Base-by-base conservation (phyloP, 2,329 filamentous ascomycete species). In the Fusarium acutatum region DNA sequence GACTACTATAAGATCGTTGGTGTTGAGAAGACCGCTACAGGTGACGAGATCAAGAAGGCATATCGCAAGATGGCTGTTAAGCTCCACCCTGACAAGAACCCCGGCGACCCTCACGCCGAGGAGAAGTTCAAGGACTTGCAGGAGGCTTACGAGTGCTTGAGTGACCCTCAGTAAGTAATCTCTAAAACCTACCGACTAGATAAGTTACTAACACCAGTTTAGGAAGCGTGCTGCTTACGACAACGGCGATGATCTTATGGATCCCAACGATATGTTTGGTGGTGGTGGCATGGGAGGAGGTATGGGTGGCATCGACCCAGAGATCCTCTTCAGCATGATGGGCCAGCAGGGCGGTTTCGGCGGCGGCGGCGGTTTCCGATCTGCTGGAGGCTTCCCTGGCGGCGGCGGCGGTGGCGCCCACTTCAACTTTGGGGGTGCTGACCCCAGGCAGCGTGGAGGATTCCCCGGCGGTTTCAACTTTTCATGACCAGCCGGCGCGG, bases 1-100 rank as follows among this genome's bases (percentile, higher is more conserved):
- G 96, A 99, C 80, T 98, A 97, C 85, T 99, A 99, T 87, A 98
- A 98, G 89, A 97, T 98, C 75, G 90, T 99, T 60, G 93, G 92
- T 11, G 86, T 99, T 14, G 87, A 93, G 65, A 98, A 98, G 87
- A 93, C 95, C 71, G 95, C 95, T 41, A 89, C 89, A 44, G 94
- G 97, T 28, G 87, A 87, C 64, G 91, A 96, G 61, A 96, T 99
- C 86, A 99, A 98, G 88, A 96, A 95, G 86, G 96, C 96, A 4
- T 99, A 99, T 86, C 91, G 96, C 75, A 97, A 96, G 84, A 88
- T 97, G 80, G 96, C 96, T 64, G 96, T 99, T 76, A 88, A 95
- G 74, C 93, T 97, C 81, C 96, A 99, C 82, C 96, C 96, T 6
- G 96, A 99, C 86, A 99, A 99, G 90, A 99, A 98, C 84, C 94